phyloP scores from a whole-genome alignment of 148 eudicot species.

The Rheum nobile region DNA sequence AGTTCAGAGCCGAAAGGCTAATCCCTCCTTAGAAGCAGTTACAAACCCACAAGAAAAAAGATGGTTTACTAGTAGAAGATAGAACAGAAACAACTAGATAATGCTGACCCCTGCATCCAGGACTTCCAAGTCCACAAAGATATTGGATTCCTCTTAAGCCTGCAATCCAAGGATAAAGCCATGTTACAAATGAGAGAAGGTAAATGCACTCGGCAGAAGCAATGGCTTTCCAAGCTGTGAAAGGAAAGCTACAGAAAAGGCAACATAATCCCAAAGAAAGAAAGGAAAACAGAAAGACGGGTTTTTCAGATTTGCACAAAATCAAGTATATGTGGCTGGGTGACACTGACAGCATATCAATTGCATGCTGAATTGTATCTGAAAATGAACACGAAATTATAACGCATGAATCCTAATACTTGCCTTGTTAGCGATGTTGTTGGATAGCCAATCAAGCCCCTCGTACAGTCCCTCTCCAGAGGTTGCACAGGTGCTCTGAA shows the following conservation, averaged over 20 bases:
- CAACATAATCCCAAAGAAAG: neutral
- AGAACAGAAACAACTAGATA: slow-evolving; percentile 19
- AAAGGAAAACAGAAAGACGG: neutral
- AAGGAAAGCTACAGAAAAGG: neutral
- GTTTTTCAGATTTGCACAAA: neutral
- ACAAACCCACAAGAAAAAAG: slow-evolving; percentile 14
- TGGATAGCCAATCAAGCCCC: slow-evolving; percentile 11
- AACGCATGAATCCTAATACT: neutral
- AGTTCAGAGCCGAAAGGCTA: slow-evolving; percentile 24
- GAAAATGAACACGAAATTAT: neutral
- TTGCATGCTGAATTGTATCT: neutral
- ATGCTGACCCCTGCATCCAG: slow-evolving; percentile 38
- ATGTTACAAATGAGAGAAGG: neutral
- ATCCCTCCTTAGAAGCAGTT: slow-evolving; percentile 17
- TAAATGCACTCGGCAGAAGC: neutral
- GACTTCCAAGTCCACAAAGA: slow-evolving; percentile 23
- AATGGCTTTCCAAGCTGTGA: neutral
- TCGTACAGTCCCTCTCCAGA: slow-evolving; percentile 11
- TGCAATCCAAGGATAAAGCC: slow-evolving; percentile 15
- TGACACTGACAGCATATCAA: neutral
- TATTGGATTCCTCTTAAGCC: slow-evolving; percentile 20
- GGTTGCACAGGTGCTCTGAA: slow-evolving; percentile 8
- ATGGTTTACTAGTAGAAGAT: slow-evolving; percentile 14
- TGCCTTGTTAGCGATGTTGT: slow-evolving; percentile 13
- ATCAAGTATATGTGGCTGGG: neutral